Conservation (phyloP, 345 rosid genomes). For the Corymbia maculata region DNA sequence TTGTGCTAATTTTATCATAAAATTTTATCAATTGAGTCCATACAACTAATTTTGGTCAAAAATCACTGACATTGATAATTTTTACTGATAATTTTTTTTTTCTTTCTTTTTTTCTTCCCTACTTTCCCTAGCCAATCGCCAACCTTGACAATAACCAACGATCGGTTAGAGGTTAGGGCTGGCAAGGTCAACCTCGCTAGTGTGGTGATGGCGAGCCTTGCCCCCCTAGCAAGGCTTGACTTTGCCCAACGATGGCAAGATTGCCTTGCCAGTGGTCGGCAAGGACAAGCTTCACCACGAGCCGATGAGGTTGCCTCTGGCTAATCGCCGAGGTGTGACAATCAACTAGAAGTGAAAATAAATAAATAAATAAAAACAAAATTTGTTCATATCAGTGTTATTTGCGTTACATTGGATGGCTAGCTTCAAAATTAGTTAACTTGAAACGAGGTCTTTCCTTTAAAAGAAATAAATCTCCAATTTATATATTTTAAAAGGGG, state of each 20-base stretch:
- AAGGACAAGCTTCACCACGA: neutral
- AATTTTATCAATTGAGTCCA: neutral
- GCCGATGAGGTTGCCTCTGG: neutral
- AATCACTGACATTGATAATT: neutral
- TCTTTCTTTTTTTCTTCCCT: neutral
- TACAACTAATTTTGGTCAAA: neutral
- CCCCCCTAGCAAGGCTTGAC: neutral
- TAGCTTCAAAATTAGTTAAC: too few species aligned
- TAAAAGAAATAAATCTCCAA: too few species aligned
- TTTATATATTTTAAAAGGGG: too few species aligned
- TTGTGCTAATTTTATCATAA: too few species aligned
- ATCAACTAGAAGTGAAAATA: neutral
- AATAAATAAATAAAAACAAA: too few species aligned
- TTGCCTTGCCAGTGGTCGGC: fast-evolving
- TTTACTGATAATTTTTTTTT: too few species aligned
- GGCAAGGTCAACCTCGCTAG: neutral
- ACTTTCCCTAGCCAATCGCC: neutral
- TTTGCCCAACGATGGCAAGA: neutral
- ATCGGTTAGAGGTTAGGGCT: neutral
- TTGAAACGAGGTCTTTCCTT: too few species aligned
- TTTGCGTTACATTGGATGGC: fast-evolving
- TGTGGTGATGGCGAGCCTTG: fast-evolving
- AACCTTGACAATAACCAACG: fast-evolving
- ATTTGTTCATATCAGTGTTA: too few species aligned
- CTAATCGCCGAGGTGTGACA: fast-evolving